These are phyloP conservation scores for Vanrija sp. DNA, from an alignment of 1,284 basidiomycete genomes.

Conservation along the genomic window DNA sequence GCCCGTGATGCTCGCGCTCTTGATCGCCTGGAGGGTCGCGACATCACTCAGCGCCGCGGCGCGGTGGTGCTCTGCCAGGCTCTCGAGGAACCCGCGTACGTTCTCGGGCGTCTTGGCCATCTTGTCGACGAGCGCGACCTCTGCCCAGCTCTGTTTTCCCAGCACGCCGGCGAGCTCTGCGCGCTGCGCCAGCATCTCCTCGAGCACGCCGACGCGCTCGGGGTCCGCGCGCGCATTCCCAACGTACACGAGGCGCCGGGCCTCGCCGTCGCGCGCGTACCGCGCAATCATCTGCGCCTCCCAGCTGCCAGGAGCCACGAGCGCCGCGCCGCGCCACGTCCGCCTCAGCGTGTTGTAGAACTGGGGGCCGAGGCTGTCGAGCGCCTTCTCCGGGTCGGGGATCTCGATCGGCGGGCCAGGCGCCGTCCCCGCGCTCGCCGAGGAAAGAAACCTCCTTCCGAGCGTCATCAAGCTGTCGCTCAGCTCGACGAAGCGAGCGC, in stretches of 20 bases:
- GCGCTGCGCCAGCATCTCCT: slow-evolving; percentile 68
- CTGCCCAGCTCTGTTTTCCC: slow-evolving; percentile 74
- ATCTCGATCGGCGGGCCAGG: slow-evolving; percentile 34
- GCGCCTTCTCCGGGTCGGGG: slow-evolving; percentile 37
- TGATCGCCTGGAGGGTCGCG: slow-evolving; percentile 64
- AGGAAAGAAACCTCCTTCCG: slow-evolving; percentile 75
- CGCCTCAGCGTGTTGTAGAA: slow-evolving; percentile 57
- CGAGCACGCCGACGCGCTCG: slow-evolving; percentile 57
- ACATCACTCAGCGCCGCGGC: slow-evolving; percentile 71
- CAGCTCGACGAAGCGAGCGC: slow-evolving; percentile 78
- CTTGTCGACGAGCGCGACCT: slow-evolving; percentile 82
- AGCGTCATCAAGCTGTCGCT: slow-evolving; percentile 89
- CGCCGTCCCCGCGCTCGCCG: slow-evolving; percentile 50
- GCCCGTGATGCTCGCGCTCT: slow-evolving; percentile 61
- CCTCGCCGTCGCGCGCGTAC: slow-evolving; percentile 74
- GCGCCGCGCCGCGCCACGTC: slow-evolving; percentile 51
- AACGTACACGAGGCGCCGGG: slow-evolving; percentile 73
- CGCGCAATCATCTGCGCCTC: slow-evolving; percentile 91
- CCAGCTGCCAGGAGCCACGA: slow-evolving; percentile 74
- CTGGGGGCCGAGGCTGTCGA: slow-evolving; percentile 40
- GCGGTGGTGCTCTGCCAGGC: slow-evolving; percentile 69
- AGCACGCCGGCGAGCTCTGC: slow-evolving; percentile 75
- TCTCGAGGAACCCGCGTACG: slow-evolving; percentile 74
- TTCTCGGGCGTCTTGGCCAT: slow-evolving; percentile 93
- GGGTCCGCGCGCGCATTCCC: slow-evolving; percentile 58